Conservation (phyloP, 352 stramenopile species). For the Phytophthora cactorum region DNA sequence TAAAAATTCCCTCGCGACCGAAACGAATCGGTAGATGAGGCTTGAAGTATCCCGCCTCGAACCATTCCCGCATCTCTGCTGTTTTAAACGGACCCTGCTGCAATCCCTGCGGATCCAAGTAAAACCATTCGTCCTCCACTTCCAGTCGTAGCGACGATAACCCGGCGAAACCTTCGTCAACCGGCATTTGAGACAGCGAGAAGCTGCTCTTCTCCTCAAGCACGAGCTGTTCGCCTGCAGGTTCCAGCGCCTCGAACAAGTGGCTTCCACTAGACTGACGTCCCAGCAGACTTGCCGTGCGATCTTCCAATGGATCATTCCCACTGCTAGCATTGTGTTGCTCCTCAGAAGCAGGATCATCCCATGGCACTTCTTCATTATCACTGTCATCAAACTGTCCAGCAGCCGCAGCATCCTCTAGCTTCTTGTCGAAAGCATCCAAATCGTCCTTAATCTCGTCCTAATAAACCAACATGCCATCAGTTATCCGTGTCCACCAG, state of each 20-base stretch:
- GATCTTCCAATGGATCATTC: conserved; percentile 36
- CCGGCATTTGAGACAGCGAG: conserved; percentile 28
- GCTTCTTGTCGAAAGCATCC: conserved; percentile 83
- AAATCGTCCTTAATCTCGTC: conserved; percentile 60
- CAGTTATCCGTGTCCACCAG: conserved; percentile 5
- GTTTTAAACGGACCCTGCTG: conserved; percentile 89
- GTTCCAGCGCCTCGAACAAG: conserved; percentile 46
- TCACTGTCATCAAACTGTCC: conserved; percentile 87
- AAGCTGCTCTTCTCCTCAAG: conserved; percentile 47
- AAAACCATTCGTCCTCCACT: conserved; percentile 85
- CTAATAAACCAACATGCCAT: conserved; percentile 26
- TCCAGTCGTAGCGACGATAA: conserved; percentile 46
- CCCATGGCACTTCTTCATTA: conserved; percentile 76
- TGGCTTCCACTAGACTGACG: conserved; percentile 29
- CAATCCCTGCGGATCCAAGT: conserved; percentile 82
- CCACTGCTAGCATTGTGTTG: conserved; percentile 24
- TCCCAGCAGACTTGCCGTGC: conserved; percentile 14
- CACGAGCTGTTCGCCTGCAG: conserved; percentile 20
- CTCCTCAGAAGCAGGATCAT: conserved; percentile 45
- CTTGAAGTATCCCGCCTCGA: conserved; percentile 91
- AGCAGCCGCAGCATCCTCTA: conserved; percentile 70
- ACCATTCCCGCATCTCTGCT: conserved; percentile 89
- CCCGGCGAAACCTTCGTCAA: conserved; percentile 22
- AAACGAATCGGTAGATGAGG: conserved; percentile 88
- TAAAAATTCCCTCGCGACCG: conserved; percentile 73